A percentile compares a stretch with the other conserved stretches of the same genome.
These are phyloP conservation scores for Trichoderma brevicompactum DNA, from an alignment of 2,329 filamentous ascomycete genomes.

Conservation along the genomic window DNA sequence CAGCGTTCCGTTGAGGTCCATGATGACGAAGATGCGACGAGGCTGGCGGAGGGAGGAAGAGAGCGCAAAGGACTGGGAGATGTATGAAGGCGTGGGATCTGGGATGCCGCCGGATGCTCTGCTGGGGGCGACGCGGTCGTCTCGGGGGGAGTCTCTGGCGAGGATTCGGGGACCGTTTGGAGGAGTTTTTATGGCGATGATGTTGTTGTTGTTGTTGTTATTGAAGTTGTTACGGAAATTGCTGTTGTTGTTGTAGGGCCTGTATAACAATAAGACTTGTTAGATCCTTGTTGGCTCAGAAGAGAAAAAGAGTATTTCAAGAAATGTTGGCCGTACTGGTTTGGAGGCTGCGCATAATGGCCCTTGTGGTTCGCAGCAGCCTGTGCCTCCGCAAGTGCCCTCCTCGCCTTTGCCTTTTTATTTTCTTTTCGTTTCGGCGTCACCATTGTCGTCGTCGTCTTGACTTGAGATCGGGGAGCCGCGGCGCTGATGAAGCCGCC, in stretches of 20 bases:
- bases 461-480: slow-evolving; percentile 46
- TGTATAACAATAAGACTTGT: neutral
- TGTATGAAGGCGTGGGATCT: slow-evolving; percentile 62
- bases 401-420: slow-evolving; percentile 20
- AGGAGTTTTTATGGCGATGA: neutral
- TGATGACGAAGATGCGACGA: slow-evolving; percentile 74
- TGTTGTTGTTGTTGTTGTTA: neutral
- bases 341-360: neutral
- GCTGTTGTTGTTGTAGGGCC: neutral
- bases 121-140: slow-evolving; percentile 39
- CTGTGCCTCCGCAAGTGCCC: neutral
- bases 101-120: slow-evolving; percentile 62
- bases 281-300: neutral
- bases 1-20: slow-evolving; percentile 93
- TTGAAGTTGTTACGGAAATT: too few relatives aligned
- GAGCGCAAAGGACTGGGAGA: slow-evolving; percentile 54
- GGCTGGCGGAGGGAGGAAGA: slow-evolving; percentile 51
- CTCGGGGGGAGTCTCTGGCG: neutral
- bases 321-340: neutral
- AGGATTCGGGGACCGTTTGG: neutral
- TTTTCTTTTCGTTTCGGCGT: slow-evolving; percentile 20
- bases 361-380: neutral
- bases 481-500: slow-evolving; percentile 15
- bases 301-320: neutral
- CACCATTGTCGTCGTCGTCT: slow-evolving; percentile 11